Evolutionary conservation across 75 land plant genomes (phyloP).

Genomic region (Sequoia sempervirens): DNA sequence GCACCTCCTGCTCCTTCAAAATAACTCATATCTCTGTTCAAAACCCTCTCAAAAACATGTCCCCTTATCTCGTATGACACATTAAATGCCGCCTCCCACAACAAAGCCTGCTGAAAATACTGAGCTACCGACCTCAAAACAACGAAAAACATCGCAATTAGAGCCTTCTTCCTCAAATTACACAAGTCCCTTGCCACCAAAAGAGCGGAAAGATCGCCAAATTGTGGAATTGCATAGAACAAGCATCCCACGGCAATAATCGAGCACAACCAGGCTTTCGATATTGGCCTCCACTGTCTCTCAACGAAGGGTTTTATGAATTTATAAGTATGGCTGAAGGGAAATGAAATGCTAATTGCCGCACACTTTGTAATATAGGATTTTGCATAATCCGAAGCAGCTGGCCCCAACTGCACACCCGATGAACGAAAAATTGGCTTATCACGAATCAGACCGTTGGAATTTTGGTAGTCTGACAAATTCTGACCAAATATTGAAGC

Average conservation of each 20-base stretch:
- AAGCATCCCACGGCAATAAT: conserved; percentile 61
- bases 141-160: conserved; percentile 29
- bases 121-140: conserved; percentile 31
- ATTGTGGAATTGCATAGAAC: conserved; percentile 52
- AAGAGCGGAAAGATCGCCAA: conserved; percentile 37
- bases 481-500: too few species aligned
- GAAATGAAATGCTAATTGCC: background rate
- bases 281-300: conserved; percentile 34
- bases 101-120: conserved; percentile 75
- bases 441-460: background rate
- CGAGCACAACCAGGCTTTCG: conserved; percentile 69
- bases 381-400: background rate
- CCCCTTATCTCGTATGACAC: conserved; percentile 40
- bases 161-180: conserved; percentile 22
- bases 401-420: background rate
- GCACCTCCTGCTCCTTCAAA: conserved; percentile 67
- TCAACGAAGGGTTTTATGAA: conserved; percentile 51
- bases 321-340: conserved; percentile 4
- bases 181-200: conserved; percentile 20
- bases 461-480: background rate
- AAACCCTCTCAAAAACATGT: conserved; percentile 55
- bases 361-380: background rate
- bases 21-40: conserved; percentile 66
- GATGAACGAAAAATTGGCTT: background rate
- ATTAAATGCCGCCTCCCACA: conserved; percentile 83